A percentile compares a stretch with the other conserved stretches of the same genome.
Evolutionary conservation across 331 rosid genomes (phyloP).

Genomic region (Malus hybrid): DNA sequence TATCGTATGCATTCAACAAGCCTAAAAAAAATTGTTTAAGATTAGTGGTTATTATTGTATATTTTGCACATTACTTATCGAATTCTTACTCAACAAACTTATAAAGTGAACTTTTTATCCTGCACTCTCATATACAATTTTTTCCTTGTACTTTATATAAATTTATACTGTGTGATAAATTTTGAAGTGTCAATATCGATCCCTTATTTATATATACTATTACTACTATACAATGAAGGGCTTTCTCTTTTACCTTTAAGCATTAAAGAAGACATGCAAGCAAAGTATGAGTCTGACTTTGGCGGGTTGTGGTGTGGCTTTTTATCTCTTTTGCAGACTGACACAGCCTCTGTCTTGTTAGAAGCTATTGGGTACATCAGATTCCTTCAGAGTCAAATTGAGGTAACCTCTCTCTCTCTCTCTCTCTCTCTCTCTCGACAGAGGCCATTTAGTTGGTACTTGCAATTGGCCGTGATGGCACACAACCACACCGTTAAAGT

Average conservation of each 20-base stretch:
- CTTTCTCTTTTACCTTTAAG: slow-evolving; percentile 12
- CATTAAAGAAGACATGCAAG: slow-evolving; percentile 19
- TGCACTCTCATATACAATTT: too few species aligned
- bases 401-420: slow-evolving; percentile 50
- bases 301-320: slow-evolving; percentile 34
- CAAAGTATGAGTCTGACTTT: slow-evolving; percentile 20
- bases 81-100: too few species aligned
- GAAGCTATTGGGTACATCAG: slow-evolving; percentile 97
- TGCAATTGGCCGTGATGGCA: not conserved
- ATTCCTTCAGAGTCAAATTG: slow-evolving; percentile 99
- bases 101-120: too few species aligned
- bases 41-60: not conserved
- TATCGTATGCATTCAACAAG: not conserved
- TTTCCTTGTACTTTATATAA: too few species aligned
- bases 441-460: slow-evolving; percentile 16
- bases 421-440: slow-evolving; percentile 17
- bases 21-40: not conserved
- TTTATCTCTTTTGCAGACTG: slow-evolving; percentile 17
- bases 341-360: slow-evolving; percentile 99
- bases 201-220: too few species aligned
- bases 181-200: too few species aligned
- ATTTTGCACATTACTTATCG: too few species aligned
- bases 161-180: too few species aligned
- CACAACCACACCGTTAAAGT: not conserved
- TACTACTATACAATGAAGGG: not conserved